phyloP scores from a whole-genome alignment of 345 rosid species.

The Populus euphratica region DNA sequence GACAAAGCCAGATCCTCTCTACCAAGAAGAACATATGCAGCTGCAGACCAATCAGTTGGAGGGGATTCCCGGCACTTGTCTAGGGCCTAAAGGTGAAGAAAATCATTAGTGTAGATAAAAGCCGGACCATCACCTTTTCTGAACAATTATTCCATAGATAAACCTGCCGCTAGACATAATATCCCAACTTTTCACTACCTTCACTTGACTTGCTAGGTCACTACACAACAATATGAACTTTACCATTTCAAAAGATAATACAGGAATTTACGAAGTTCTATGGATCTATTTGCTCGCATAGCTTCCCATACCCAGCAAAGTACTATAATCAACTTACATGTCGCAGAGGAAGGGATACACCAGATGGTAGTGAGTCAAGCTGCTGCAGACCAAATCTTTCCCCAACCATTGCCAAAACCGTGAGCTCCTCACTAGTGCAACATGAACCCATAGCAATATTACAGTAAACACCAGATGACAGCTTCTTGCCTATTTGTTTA shows the following conservation, averaged over 20 bases:
- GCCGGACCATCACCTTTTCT: background rate
- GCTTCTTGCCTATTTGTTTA: slow-evolving; percentile 54
- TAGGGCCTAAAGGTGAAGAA: slow-evolving; percentile 58
- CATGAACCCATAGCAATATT: slow-evolving; percentile 73
- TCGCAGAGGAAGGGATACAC: slow-evolving; percentile 88
- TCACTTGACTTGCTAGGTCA: no score
- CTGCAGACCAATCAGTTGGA: slow-evolving; percentile 90
- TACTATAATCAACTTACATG: slow-evolving; percentile 61
- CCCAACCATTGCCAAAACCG: slow-evolving; percentile 91
- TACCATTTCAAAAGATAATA: background rate
- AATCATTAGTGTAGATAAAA: background rate
- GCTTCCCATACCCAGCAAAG: background rate
- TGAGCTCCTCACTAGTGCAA: slow-evolving; percentile 66
- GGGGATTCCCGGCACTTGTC: slow-evolving; percentile 92
- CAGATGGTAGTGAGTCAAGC: slow-evolving; percentile 78
- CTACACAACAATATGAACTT: no score
- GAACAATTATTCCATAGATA: background rate
- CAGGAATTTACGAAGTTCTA: background rate
- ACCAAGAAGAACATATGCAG: slow-evolving; percentile 90
- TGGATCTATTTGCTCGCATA: background rate
- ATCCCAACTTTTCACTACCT: no score
- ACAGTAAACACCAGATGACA: slow-evolving; percentile 76
- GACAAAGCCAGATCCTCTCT: slow-evolving; percentile 88
- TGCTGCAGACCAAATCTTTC: slow-evolving; percentile 91
- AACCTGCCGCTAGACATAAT: background rate